Percentiles rank a stretch among this genome's conserved stretches.
Evolutionary conservation across 1,139 yeast species (phyloP).

Genomic region (Blastobotrys elegans): DNA sequence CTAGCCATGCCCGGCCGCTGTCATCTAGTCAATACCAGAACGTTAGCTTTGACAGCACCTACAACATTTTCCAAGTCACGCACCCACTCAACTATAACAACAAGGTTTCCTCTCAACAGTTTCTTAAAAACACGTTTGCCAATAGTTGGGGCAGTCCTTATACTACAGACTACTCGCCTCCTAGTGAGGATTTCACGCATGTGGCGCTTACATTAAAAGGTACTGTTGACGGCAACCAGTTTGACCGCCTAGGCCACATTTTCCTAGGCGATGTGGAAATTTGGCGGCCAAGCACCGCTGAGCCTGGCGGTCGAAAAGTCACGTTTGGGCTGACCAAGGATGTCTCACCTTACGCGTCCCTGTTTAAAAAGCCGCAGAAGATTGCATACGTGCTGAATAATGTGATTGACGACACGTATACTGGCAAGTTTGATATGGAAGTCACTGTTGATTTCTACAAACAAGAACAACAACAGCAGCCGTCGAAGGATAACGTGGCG

Average conservation of each 20-base stretch:
- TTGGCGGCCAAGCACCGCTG: conserved; percentile 85
- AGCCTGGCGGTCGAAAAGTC: conserved; percentile 52
- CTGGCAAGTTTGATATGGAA: conserved; percentile 57
- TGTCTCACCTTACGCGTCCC: conserved; percentile 49
- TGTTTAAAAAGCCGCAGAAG: conserved; percentile 44
- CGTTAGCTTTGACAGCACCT: neutral
- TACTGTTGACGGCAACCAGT: conserved; percentile 62
- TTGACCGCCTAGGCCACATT: conserved; percentile 69
- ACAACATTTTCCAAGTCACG: conserved; percentile 9
- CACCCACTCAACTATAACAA: conserved; percentile 27
- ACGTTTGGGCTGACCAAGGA: conserved; percentile 54
- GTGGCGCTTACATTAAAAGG: conserved; percentile 59
- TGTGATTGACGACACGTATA: conserved; percentile 48
- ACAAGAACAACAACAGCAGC: conserved; percentile 15
- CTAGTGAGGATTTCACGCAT: conserved; percentile 46
- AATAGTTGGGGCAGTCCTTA: conserved; percentile 58
- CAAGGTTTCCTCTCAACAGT: conserved; percentile 37
- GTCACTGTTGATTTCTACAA: conserved; percentile 51
- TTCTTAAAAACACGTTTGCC: conserved; percentile 48
- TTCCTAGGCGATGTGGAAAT: conserved; percentile 61
- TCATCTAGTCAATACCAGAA: neutral
- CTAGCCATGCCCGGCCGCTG: neutral
- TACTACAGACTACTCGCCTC: conserved; percentile 40
- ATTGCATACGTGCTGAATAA: conserved; percentile 63
- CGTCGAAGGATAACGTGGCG: neutral